Base-by-base conservation (phyloP, 495 filamentous ascomycete genomes). In the Cercophora newfieldiana region DNA sequence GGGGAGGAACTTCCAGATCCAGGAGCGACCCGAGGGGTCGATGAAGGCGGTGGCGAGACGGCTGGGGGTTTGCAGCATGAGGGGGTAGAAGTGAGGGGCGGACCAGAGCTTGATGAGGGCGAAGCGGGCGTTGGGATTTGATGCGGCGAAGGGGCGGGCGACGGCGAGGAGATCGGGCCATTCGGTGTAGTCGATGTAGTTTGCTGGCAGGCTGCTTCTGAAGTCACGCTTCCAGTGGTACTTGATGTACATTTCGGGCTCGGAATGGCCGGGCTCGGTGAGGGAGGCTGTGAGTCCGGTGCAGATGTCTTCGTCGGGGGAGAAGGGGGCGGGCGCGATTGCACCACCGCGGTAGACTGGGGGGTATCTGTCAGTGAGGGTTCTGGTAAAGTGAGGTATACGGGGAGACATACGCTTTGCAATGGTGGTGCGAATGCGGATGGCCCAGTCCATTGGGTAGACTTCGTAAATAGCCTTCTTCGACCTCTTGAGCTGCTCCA, bases 1-100 rank as follows among this genome's bases (percentile, higher is more conserved):
- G 3, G 81, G 79, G 2, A 85, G 68, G 69, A 84, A 84, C 56
- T 75, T 78, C 78, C 80, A 85, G 55, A 77, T 72, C 81, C 79
- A 85, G 0, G 70, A 47, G 14, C 83, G 75, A 0, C 72, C 78
- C 2, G 74, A 28, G 54, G 69, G 66, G 66, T 84, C 81, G 0
- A 76, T 48, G 71, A 85, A 83, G 10, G 78, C 63, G 7, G 63
- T 71, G 1, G 59, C 24, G 50, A 53, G 50, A 14, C 50, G 50
- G 64, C 19, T 66, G 54, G 6, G 76, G 72, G 37, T 74, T 79
- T 53, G 50, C n/a, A 83, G 29, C 81, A 82, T 81, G 49, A 80
- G 73, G 0, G 82, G 82, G 57, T 81, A 84, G 72, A 82, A 86
- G 64, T 83, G 78, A 22, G 80, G 76, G 6, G 82, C 78, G 7